phyloP scores from a whole-genome alignment of 1,284 basidiomycete genomes.

The Phellinidium pouzarii region DNA sequence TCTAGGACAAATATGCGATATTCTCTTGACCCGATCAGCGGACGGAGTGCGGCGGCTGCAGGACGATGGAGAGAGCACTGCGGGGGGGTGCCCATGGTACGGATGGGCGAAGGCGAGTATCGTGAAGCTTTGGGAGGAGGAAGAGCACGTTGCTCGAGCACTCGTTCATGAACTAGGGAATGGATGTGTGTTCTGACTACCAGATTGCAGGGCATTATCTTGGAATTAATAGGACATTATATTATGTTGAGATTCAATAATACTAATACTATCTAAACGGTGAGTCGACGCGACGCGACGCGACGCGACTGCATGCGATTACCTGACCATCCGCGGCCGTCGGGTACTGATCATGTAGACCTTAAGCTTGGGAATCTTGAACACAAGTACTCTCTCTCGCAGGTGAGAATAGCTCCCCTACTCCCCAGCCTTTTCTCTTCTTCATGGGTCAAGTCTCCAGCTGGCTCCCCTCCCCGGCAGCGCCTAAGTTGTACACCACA shows the following conservation, averaged over 20 bases:
- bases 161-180: conserved; percentile 31
- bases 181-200: conserved; percentile 3
- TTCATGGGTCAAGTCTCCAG: conserved; percentile 15
- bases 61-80: conserved; percentile 3
- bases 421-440: background rate
- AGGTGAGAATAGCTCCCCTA: background rate
- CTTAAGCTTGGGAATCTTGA: background rate
- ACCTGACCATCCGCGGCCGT: background rate
- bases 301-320: background rate
- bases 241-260: too few species aligned
- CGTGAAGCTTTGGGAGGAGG: conserved; percentile 39
- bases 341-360: background rate
- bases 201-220: too few species aligned
- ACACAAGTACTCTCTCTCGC: background rate
- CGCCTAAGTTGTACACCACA: conserved; percentile 31
- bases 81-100: conserved; percentile 23
- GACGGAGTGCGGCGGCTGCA: conserved; percentile 21
- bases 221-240: too few species aligned
- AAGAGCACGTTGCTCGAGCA: conserved; percentile 43
- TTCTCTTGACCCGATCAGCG: conserved; percentile 20
- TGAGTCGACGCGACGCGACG: too few species aligned
- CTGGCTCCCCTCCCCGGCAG: conserved; percentile 7
- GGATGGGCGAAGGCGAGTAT: conserved; percentile 31
- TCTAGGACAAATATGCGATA: conserved; percentile 32
- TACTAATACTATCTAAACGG: too few species aligned